Percentiles rank a stretch among this genome's conserved stretches.
Evolutionary conservation across 176 grass and related monocot species (phyloP).

Genomic region (Aegilops tauschii): DNA sequence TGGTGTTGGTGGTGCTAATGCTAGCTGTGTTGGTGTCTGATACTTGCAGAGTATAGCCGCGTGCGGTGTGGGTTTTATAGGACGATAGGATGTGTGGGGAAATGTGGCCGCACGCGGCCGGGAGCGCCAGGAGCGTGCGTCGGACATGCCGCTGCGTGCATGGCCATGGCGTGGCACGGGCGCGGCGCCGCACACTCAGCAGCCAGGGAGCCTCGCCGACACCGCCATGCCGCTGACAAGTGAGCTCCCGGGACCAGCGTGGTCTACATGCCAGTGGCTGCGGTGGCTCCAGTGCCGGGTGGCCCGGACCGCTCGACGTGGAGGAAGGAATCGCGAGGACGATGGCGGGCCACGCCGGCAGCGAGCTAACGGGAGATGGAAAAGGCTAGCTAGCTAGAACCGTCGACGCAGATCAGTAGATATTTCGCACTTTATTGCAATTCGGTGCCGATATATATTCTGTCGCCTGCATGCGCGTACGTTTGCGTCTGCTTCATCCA

Average conservation of each 20-base stretch:
- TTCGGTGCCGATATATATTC: background rate
- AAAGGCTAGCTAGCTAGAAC: background rate
- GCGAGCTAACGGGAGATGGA: background rate
- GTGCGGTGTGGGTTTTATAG: constrained; percentile 48
- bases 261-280: constrained; percentile 14
- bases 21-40: constrained; percentile 14
- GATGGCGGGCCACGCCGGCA: background rate
- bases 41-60: constrained; percentile 24
- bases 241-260: background rate
- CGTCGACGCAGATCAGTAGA: background rate
- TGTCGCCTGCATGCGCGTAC: background rate
- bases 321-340: background rate
- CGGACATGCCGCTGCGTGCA: constrained; percentile 34
- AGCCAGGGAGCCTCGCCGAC: background rate
- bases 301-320: constrained; percentile 16
- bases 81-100: background rate
- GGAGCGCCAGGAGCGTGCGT: constrained; percentile 21
- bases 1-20: constrained; percentile 5
- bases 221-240: background rate
- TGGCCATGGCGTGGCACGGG: background rate
- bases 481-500: background rate
- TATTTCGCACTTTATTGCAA: background rate
- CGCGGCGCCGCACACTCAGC: background rate
- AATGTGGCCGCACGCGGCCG: constrained; percentile 41
- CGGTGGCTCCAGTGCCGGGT: background rate